Evolutionary conservation across 2,329 filamentous ascomycete species (phyloP), one percentile per base, ranked within the genome.

Genomic region (Fusarium praegraminearum): DNA sequence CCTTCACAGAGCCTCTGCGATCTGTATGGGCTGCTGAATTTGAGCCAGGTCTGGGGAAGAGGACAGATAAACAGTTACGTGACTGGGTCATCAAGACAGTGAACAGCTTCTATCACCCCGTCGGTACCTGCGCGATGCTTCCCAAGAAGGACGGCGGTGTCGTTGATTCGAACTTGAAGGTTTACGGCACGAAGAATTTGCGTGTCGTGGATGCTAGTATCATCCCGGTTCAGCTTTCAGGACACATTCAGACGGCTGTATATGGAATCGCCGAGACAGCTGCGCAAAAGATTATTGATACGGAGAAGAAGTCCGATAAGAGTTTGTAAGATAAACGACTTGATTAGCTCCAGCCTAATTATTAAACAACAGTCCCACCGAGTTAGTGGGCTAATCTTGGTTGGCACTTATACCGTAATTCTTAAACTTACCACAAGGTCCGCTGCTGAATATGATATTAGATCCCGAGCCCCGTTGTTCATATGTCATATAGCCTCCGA

Each of bases 151-250:
- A 45, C 5, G 40, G 49, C 20, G 56, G 56, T 33, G 56, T 59
- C 26, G 49, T 59, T 1, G 49, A 54, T 24, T 7, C 16, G 8
- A 22, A 46, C 20, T 13, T 59, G 1, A 54, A 18, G 24, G 56
- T 54, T 10, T 54, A 59, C 7, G 56, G 56, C 4, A 45, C 40
- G 1, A 38, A 55, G 6, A 54, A 54, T 7, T 20, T 59, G 5
- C 56, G 56, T 18, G 40, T 59, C 3, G 56, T 59, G 38, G 47
- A 59, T 54, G 56, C 56, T n/a, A 54, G 56, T n/a, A 54, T 59
- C 8, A 59, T 59, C 3, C 56, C 56, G 2, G 49, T 59, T 1
- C 56, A 54, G 32, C 12, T 54, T 5, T 54, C 56, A 2, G 56
- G 49, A 2, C 56, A 59, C 30, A 54, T 54, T 22, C 40, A 54